Evolutionary conservation across 352 stramenopile genomes (phyloP), one percentile per base, ranked within the genome.

Genomic region (Pythium graminicola): DNA sequence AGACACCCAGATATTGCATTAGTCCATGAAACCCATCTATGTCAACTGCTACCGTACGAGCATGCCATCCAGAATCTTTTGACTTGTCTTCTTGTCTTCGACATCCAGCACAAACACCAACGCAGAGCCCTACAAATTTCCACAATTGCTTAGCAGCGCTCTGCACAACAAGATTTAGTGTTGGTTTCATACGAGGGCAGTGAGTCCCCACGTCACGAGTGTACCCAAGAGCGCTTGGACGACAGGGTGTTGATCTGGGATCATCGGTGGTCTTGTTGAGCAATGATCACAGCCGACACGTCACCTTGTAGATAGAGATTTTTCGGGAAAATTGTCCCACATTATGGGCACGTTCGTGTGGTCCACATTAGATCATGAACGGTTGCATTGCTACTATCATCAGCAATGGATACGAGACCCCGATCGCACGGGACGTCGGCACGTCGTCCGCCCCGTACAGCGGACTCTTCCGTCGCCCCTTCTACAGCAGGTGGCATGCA

Each of bases 61-160:
- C 82, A 93, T 93, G 36, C 47, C 66, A 55, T 93, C 82, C 36
- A 91, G 70, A 50, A 93, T 88, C 62, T 89, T 86, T 57, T 90
- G 79, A 45, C 80, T 91, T 23, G 57, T 70, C 48, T 67, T 67
- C 27, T 80, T 78, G 60, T 93, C 64, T 20, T 85, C 50, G n/a
- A 90, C 78, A 47, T 93, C 82, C 31, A 93, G 64, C 32, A 93
- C 64, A 51, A 90, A 91, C 17, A 93, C 82, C 62, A 93, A 64
- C 31, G 82, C 80, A 1, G 82, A 73, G 19, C 82, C 82, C 65
- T 89, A 40, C 22, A 31, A 9, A 10, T 9, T 8, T 47, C 10
- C 40, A 31, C 22, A 13, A 1, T 19, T 19, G 8, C 10, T 47
- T 19, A 47, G 40, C 20, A 47, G 9, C 16, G 16, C 39, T 47